A percentile compares a stretch with the other conserved stretches of the same genome.
phyloP scores from a whole-genome alignment of 2,329 filamentous ascomycete species.

The Aphanoascus verrucosus region DNA sequence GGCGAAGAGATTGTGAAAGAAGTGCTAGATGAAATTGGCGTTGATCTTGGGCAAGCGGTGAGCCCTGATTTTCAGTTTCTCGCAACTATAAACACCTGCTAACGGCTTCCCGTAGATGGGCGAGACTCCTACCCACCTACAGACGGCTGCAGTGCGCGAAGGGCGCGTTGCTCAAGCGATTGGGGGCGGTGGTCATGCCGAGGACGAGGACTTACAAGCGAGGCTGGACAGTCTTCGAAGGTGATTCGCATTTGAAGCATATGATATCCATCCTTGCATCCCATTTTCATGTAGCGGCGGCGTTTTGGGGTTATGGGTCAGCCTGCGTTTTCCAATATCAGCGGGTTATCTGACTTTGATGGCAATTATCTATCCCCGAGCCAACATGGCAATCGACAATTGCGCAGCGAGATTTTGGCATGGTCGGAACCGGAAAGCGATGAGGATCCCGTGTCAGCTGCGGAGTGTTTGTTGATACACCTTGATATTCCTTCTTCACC shows the following conservation, averaged over 20 bases:
- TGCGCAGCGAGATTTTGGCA: not conserved
- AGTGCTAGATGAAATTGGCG: conserved; percentile 90
- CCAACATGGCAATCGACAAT: not conserved
- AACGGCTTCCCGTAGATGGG: conserved; percentile 54
- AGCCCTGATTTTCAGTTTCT: conserved; percentile 30
- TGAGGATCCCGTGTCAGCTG: too few species aligned
- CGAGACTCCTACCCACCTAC: conserved; percentile 77
- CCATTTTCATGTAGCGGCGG: conserved; percentile 8
- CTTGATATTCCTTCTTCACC: too few species aligned
- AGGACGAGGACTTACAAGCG: conserved; percentile 85
- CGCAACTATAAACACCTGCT: conserved; percentile 14
- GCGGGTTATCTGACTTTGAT: not conserved
- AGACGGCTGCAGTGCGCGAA: conserved; percentile 61
- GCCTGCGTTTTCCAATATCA: not conserved
- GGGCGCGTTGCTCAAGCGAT: conserved; percentile 76
- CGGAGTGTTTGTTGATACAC: not conserved
- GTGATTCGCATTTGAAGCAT: conserved; percentile 23
- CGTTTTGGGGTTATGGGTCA: conserved; percentile 12
- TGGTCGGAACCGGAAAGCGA: too few species aligned
- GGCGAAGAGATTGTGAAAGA: conserved; percentile 95
- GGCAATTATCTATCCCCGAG: not conserved
- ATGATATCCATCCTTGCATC: not conserved
- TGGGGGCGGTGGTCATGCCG: conserved; percentile 55
- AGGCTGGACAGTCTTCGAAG: conserved; percentile 74
- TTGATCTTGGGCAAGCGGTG: conserved; percentile 83